Percentiles rank a stretch among this genome's conserved stretches.
Conservation (phyloP, 1,284 basidiomycete genomes). For the Caloboletus inedulis region DNA sequence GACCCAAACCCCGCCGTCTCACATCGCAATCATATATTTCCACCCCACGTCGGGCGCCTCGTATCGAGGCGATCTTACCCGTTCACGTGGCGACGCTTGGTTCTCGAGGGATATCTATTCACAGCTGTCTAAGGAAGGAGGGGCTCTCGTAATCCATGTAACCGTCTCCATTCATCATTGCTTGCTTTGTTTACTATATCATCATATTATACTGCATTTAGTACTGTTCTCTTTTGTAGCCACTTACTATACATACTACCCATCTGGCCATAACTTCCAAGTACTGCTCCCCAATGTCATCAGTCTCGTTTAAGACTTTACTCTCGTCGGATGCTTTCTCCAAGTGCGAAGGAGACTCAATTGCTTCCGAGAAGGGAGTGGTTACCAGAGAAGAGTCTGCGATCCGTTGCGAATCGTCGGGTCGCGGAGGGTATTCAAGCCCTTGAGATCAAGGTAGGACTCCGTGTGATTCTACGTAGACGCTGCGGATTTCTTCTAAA, state of each 20-base stretch:
- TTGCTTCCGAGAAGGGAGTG: not conserved
- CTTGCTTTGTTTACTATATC: slow-evolving; percentile 8
- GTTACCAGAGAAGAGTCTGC: not conserved
- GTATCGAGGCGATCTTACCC: slow-evolving; percentile 7
- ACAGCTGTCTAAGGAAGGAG: slow-evolving; percentile 20
- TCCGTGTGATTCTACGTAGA: slow-evolving; percentile 4
- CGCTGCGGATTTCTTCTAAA: not conserved
- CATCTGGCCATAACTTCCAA: slow-evolving; percentile 8
- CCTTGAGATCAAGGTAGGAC: not conserved
- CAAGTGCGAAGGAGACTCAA: not conserved
- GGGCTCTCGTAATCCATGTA: slow-evolving; percentile 17
- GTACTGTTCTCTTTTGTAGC: slow-evolving; percentile 17
- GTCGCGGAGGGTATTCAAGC: not conserved
- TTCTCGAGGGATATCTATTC: slow-evolving; percentile 19
- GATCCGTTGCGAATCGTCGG: slow-evolving; percentile 10
- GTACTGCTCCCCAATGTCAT: not conserved
- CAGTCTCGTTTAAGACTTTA: not conserved
- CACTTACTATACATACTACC: slow-evolving; percentile 9
- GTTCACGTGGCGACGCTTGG: slow-evolving; percentile 1
- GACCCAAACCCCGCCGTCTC: not conserved
- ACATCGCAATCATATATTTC: slow-evolving; percentile 6
- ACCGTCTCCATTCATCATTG: slow-evolving; percentile 4
- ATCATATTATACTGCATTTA: slow-evolving; percentile 6
- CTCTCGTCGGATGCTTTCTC: not conserved
- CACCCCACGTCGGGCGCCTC: slow-evolving; percentile 4